Conservation (phyloP, 768 basidiomycete species). For the Mycena indigotica region DNA sequence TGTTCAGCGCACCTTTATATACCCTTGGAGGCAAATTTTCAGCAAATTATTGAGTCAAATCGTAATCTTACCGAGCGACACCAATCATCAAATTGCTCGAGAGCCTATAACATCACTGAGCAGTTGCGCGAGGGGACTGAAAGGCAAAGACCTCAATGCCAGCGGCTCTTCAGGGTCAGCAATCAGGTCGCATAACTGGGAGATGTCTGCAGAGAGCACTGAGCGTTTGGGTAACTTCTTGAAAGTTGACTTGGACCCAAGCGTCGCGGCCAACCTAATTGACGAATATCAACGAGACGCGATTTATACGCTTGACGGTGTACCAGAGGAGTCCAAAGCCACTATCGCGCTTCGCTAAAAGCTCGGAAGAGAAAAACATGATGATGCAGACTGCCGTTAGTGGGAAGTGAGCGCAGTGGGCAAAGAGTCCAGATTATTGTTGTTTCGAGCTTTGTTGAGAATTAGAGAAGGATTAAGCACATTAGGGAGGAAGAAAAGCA, state of each 20-base stretch:
- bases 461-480: background rate
- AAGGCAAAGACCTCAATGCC: constrained; percentile 55
- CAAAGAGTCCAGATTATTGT: constrained; percentile 6
- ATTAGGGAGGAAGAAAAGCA: background rate
- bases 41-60: too few species aligned
- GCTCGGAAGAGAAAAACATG: constrained; percentile 89
- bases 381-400: constrained; percentile 1
- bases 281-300: background rate
- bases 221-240: constrained; percentile 82
- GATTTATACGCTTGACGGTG: background rate
- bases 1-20: constrained; percentile 42
- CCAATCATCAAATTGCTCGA: constrained; percentile 91
- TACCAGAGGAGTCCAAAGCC: constrained; percentile 91
- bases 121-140: background rate
- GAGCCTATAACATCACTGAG: constrained; percentile 31
- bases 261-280: constrained; percentile 84
- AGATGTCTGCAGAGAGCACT: constrained; percentile 82
- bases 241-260: constrained; percentile 86
- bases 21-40: too few species aligned
- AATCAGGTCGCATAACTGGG: constrained; percentile 79
- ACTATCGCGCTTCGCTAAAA: constrained; percentile 79
- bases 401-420: constrained; percentile 1
- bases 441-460: background rate
- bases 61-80: constrained; percentile 72
- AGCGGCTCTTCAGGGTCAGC: constrained; percentile 83